phyloP scores from a whole-genome alignment of 192 early-diverging fungal genomes.

The Backusella parvicylindrica region DNA sequence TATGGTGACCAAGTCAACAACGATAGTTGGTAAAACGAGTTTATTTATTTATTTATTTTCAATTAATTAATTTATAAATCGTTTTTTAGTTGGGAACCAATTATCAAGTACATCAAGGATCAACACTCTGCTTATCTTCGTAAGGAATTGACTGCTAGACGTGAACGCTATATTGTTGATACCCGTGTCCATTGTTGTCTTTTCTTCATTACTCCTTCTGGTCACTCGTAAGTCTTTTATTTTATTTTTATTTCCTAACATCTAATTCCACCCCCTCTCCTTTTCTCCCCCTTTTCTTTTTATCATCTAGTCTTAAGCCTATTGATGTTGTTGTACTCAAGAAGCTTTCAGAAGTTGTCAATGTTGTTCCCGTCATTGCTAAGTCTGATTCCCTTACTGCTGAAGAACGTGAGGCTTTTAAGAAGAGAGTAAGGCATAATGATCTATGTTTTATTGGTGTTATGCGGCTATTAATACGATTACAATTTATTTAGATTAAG shows the following conservation, averaged over 20 bases:
- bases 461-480: background rate
- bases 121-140: slow-evolving; percentile 94
- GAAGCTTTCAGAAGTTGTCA: slow-evolving; percentile 79
- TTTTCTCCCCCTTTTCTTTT: background rate
- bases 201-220: slow-evolving; percentile 95
- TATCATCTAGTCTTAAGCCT: slow-evolving; percentile 80
- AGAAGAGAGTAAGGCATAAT: slow-evolving; percentile 54
- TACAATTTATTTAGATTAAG: slow-evolving; percentile 57
- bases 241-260: background rate
- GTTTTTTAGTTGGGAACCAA: slow-evolving; percentile 83
- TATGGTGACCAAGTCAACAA: slow-evolving; percentile 95
- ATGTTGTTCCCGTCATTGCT: slow-evolving; percentile 88
- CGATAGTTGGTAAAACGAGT: slow-evolving; percentile 86
- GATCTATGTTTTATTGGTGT: background rate
- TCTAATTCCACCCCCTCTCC: background rate
- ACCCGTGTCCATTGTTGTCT: slow-evolving; percentile 93
- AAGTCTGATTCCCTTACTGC: slow-evolving; percentile 85
- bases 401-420: slow-evolving; percentile 80
- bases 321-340: slow-evolving; percentile 84
- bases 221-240: slow-evolving; percentile 69
- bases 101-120: slow-evolving; percentile 98
- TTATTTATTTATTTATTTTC: too few species aligned
- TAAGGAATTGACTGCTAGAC: slow-evolving; percentile 84
- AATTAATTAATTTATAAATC: slow-evolving; percentile 64
- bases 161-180: slow-evolving; percentile 90